Conservation (phyloP, 805 yeast species). For the Starmera quercuum region DNA sequence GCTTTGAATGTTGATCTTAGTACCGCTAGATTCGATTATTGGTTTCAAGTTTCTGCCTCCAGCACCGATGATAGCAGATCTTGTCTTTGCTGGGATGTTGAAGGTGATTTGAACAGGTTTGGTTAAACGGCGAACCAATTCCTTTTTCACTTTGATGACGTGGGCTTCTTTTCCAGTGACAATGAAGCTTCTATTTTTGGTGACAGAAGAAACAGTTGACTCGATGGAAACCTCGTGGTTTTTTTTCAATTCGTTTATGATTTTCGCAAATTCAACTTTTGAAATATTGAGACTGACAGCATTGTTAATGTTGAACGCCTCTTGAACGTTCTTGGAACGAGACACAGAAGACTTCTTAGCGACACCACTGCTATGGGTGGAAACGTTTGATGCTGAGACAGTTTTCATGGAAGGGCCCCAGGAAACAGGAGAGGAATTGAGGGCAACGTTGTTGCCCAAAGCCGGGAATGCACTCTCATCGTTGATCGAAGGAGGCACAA, state of each 20-base stretch:
- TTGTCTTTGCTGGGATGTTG: slow-evolving; percentile 65
- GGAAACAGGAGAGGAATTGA: slow-evolving; percentile 11
- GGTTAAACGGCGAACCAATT: slow-evolving; percentile 67
- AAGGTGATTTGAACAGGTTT: slow-evolving; percentile 60
- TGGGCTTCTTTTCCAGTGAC: slow-evolving; percentile 66
- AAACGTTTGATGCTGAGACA: slow-evolving; percentile 17
- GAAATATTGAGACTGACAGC: slow-evolving; percentile 58
- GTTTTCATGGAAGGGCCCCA: slow-evolving; percentile 41
- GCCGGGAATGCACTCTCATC: slow-evolving; percentile 61
- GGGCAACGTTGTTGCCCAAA: slow-evolving; percentile 41
- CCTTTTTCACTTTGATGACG: slow-evolving; percentile 65
- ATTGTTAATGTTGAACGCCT: slow-evolving; percentile 67
- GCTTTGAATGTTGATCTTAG: slow-evolving; percentile 62
- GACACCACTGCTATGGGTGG: slow-evolving; percentile 17
- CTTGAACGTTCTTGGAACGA: slow-evolving; percentile 59
- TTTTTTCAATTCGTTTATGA: slow-evolving; percentile 55
- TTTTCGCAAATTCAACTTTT: slow-evolving; percentile 61
- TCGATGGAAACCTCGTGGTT: slow-evolving; percentile 63
- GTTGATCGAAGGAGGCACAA: slow-evolving; percentile 32
- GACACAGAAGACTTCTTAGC: slow-evolving; percentile 25
- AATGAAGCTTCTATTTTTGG: slow-evolving; percentile 75
- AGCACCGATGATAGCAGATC: slow-evolving; percentile 79
- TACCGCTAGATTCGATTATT: slow-evolving; percentile 59
- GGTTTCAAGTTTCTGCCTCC: slow-evolving; percentile 80
- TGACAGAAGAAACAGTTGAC: slow-evolving; percentile 69